phyloP scores from a whole-genome alignment of 805 yeast genomes.

The Hanseniaspora pseudoguilliermondii region DNA sequence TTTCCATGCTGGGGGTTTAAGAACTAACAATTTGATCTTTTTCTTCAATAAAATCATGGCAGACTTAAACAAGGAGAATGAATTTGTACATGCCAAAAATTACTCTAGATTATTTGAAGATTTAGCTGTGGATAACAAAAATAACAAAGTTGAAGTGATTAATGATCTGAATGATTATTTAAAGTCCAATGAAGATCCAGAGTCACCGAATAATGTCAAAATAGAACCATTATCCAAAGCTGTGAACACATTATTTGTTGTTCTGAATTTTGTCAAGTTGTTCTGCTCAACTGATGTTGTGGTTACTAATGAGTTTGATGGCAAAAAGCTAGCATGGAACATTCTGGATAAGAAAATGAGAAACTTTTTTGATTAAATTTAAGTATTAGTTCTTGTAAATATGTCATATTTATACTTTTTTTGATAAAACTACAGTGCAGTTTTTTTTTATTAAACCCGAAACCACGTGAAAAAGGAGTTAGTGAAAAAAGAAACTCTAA shows the following conservation, averaged over 20 bases:
- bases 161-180: not conserved
- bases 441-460: not conserved
- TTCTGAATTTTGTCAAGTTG: conserved; percentile 6
- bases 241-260: conserved; percentile 10
- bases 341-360: conserved; percentile 10
- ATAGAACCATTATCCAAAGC: conserved; percentile 5
- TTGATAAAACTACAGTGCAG: not conserved
- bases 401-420: not conserved
- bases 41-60: not conserved
- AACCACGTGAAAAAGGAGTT: not conserved
- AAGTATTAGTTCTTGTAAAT: not conserved
- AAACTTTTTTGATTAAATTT: not conserved
- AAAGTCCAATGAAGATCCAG: not conserved
- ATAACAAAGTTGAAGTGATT: not conserved
- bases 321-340: conserved; percentile 8
- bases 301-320: conserved; percentile 11
- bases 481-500: not conserved
- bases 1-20: conserved; percentile 6
- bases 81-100: not conserved
- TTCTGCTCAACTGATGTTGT: conserved; percentile 8
- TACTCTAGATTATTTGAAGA: conserved; percentile 7
- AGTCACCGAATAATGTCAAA: not conserved
- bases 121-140: not conserved
- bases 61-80: not conserved
- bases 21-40: not conserved